These are phyloP conservation scores for Plantago elongata DNA, from an alignment of 257 asterid genomes.

Conservation along the genomic window DNA sequence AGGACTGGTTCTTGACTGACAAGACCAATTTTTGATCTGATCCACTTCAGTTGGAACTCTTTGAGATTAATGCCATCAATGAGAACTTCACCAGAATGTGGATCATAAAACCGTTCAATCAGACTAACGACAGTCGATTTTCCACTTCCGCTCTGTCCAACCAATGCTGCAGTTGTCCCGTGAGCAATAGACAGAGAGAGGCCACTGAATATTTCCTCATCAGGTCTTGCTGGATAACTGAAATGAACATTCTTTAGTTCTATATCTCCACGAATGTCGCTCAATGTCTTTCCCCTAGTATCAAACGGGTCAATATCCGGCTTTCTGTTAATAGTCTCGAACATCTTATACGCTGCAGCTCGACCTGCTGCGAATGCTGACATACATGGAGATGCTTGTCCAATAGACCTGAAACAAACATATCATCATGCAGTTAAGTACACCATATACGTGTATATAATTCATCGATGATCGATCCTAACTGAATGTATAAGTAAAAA, in stretches of 20 bases:
- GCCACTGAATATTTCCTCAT: conserved; percentile 59
- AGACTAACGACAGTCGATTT: conserved; percentile 78
- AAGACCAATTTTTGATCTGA: conserved; percentile 73
- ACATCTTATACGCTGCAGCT: conserved; percentile 90
- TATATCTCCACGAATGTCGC: conserved; percentile 58
- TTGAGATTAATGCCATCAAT: conserved; percentile 66
- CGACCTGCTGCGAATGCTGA: conserved; percentile 72
- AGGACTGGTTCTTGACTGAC: conserved; percentile 89
- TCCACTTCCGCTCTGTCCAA: conserved; percentile 91
- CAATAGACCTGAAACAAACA: conserved; percentile 55
- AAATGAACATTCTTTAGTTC: conserved; percentile 56
- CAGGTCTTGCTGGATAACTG: conserved; percentile 78
- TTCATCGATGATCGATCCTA: background rate
- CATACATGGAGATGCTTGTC: conserved; percentile 81
- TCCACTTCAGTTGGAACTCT: conserved; percentile 79
- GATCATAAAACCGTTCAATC: conserved; percentile 81
- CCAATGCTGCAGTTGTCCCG: conserved; percentile 80
- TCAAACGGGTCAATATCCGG: conserved; percentile 76
- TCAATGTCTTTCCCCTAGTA: conserved; percentile 44
- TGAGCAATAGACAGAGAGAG: conserved; percentile 54
- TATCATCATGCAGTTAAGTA: conserved; percentile 12
- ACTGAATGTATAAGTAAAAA: background rate
- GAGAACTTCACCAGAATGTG: conserved; percentile 61
- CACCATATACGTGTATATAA: background rate
- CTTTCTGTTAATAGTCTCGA: conserved; percentile 59